Base-by-base conservation (phyloP, 2,329 filamentous ascomycete genomes). In the Nakataea oryzae region DNA sequence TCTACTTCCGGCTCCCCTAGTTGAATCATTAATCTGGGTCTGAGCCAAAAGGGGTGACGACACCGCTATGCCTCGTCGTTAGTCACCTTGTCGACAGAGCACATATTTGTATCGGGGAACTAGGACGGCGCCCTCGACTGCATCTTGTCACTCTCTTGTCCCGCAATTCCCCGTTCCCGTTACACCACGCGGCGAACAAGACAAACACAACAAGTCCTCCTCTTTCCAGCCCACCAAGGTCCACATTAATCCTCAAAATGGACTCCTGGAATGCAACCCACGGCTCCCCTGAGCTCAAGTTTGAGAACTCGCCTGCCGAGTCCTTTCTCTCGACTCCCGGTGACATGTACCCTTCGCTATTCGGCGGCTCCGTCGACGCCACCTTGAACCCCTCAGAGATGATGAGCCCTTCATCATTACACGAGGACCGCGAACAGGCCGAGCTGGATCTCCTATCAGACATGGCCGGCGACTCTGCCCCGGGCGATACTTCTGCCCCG, bases 291-390 rank as follows among this genome's bases (percentile, higher is more conserved):
- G 69, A 74, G 63, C 70, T 80, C 71, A 83, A 84, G 72, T 76
- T 82, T 66, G 80, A 84, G 72, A 69, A 75, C 63, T 84, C 81
- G 54, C 81, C 81, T 2, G 73, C 78, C 70, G 82, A 84, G 71
- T 83, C 81, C 6, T 75, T 82, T 57, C 70, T 83, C 50, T 83
- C 82, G 3, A 73, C 76, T 1, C 79, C 81, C 2, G 75, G 77
- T 65, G 78, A 82, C 63, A 72, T 74, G 65, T 80, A 78, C 69
- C 71, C 80, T 14, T 78, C 81, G 3, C 75, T 84, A 32, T 83
- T 84, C 69, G 68, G 67, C 63, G 68, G 68, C 41, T 3, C 70
- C 73, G 26, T 67, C 74, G 13, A 66, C 71, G 57, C 68, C 32
- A 75, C 77, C 1, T 71, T 79, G 63, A 76, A 81, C 65, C 76